phyloP scores from a whole-genome alignment of 1,284 basidiomycete genomes.

The Sporisorium exsertum region DNA sequence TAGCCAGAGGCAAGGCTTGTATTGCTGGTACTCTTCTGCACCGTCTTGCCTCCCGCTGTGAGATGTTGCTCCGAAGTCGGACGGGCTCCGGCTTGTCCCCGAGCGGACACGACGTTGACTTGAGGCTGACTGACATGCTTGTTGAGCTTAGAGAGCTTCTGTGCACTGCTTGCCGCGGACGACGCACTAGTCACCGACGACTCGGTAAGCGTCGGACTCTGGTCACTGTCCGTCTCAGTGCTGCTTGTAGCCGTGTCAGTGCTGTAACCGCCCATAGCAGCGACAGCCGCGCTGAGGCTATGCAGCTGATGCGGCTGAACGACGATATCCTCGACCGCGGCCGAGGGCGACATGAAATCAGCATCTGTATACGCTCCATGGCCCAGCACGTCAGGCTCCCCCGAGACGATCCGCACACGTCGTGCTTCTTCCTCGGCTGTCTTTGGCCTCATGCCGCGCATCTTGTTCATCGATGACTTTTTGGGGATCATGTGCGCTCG shows the following conservation, averaged over 20 bases:
- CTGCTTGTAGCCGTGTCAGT: slow-evolving; percentile 38
- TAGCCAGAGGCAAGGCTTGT: slow-evolving; percentile 35
- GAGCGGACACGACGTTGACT: slow-evolving; percentile 1
- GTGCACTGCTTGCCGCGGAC: slow-evolving; percentile 16
- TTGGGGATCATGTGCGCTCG: slow-evolving; percentile 43
- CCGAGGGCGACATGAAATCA: slow-evolving; percentile 40
- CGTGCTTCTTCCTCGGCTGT: slow-evolving; percentile 41
- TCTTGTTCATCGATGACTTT: slow-evolving; percentile 45
- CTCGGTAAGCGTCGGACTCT: slow-evolving; percentile 42
- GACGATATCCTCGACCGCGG: slow-evolving; percentile 16
- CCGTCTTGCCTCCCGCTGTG: not conserved
- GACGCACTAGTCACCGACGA: slow-evolving; percentile 35
- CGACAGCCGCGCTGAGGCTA: slow-evolving; percentile 48
- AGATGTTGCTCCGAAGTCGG: slow-evolving; percentile 12
- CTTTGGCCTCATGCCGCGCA: slow-evolving; percentile 33
- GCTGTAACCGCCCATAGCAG: slow-evolving; percentile 33
- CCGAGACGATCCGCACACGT: slow-evolving; percentile 58
- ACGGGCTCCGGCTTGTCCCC: not conserved
- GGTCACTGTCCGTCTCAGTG: slow-evolving; percentile 37
- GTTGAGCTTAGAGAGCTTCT: slow-evolving; percentile 13
- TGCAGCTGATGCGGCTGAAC: slow-evolving; percentile 41
- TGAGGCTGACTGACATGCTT: slow-evolving; percentile 48
- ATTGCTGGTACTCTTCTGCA: slow-evolving; percentile 43
- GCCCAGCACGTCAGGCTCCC: slow-evolving; percentile 51
- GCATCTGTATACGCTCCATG: slow-evolving; percentile 49